Evolutionary conservation across 495 filamentous ascomycete species (phyloP).

Genomic region (Daldinia caldariorum): DNA sequence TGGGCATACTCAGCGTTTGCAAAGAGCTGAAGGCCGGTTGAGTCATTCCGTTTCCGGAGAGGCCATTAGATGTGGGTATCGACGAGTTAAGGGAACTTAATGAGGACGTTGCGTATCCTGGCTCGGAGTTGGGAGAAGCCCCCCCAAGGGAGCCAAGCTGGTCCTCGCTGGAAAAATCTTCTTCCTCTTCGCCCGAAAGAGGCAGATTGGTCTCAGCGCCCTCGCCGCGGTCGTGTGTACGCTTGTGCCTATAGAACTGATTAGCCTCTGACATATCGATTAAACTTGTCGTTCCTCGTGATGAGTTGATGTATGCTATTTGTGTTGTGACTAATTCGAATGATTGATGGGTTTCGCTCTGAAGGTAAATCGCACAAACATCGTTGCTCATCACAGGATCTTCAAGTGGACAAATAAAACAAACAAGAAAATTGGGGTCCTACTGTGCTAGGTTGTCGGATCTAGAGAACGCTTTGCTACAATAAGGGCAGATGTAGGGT

Average conservation of each 20-base stretch:
- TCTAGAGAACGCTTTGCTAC: slow-evolving; percentile 97
- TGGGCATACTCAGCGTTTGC: slow-evolving; percentile 65
- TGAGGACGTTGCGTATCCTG: slow-evolving; percentile 60
- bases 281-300: slow-evolving; percentile 43
- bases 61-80: slow-evolving; percentile 45
- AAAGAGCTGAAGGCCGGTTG: slow-evolving; percentile 59
- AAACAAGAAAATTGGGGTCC: slow-evolving; percentile 54
- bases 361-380: slow-evolving; percentile 49
- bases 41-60: slow-evolving; percentile 45
- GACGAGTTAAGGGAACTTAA: slow-evolving; percentile 53
- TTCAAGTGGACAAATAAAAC: slow-evolving; percentile 49
- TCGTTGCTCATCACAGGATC: slow-evolving; percentile 48
- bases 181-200: slow-evolving; percentile 78
- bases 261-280: slow-evolving; percentile 45
- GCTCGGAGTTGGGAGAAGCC: slow-evolving; percentile 71
- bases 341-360: slow-evolving; percentile 39
- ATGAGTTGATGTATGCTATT: slow-evolving; percentile 49
- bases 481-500: slow-evolving; percentile 95
- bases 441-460: slow-evolving; percentile 99
- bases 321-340: slow-evolving; percentile 43
- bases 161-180: slow-evolving; percentile 73
- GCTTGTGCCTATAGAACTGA: slow-evolving; percentile 76
- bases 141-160: slow-evolving; percentile 80
- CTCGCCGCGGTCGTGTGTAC: slow-evolving; percentile 85
- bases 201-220: slow-evolving; percentile 74